Percentiles rank a stretch among this genome's conserved stretches.
Evolutionary conservation across 768 basidiomycete species (phyloP).

Genomic region (Gloeopeniophorella convolvens): DNA sequence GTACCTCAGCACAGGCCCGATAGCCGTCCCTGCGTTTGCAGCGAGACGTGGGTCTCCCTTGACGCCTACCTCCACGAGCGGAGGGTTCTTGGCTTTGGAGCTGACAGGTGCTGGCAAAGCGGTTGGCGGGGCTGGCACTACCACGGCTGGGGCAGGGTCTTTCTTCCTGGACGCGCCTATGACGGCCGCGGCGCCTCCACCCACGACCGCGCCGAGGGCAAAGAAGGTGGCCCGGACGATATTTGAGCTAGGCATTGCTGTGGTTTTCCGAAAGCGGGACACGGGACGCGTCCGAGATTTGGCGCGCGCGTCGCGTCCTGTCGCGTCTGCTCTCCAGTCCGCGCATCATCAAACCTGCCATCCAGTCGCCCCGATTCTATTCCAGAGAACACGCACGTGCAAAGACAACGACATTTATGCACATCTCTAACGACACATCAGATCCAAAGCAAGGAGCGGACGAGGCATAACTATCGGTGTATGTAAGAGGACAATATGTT

Average conservation of each 20-base stretch:
- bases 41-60: slow-evolving; percentile 40
- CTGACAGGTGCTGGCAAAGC: slow-evolving; percentile 13
- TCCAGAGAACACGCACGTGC: too few relatives aligned
- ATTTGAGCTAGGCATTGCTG: slow-evolving; percentile 44
- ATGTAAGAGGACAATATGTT: slow-evolving; percentile 14
- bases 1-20: slow-evolving; percentile 54
- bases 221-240: slow-evolving; percentile 67
- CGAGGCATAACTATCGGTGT: slow-evolving; percentile 19
- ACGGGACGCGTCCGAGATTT: background rate
- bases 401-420: too few relatives aligned
- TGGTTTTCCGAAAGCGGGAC: background rate
- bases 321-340: background rate
- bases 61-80: slow-evolving; percentile 42
- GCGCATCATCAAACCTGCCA: too few relatives aligned
- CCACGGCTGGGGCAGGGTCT: slow-evolving; percentile 13
- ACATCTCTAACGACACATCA: slow-evolving; percentile 21
- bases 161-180: slow-evolving; percentile 34
- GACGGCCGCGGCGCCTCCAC: slow-evolving; percentile 62
- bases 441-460: slow-evolving; percentile 20
- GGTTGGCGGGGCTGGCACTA: slow-evolving; percentile 18
- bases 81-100: slow-evolving; percentile 27
- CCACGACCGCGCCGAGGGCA: slow-evolving; percentile 74
- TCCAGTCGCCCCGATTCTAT: too few relatives aligned
- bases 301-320: background rate
- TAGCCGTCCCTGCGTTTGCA: slow-evolving; percentile 25